These are phyloP conservation scores for Fusarium chuoi DNA, from an alignment of 2,329 filamentous ascomycete species.

Conservation along the genomic window DNA sequence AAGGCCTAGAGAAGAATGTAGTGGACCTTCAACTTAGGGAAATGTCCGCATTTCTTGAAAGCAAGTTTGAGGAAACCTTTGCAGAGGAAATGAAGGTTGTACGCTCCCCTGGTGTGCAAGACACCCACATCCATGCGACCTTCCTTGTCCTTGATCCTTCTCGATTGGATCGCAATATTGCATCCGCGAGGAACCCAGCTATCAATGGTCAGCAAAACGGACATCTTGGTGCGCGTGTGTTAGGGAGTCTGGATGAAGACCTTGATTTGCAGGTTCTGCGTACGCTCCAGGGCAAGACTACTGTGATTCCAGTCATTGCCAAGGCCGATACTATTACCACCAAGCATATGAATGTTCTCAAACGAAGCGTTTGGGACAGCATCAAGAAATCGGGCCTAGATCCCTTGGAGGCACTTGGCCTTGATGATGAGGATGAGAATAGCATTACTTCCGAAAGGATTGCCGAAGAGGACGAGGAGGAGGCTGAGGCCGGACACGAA, in stretches of 20 bases:
- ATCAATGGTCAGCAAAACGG: constrained; percentile 63
- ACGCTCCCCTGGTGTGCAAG: constrained; percentile 88
- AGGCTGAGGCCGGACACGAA: constrained; percentile 27
- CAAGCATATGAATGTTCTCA: constrained; percentile 91
- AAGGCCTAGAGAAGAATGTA: constrained; percentile 92
- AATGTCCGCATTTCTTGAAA: constrained; percentile 92
- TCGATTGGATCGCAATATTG: constrained; percentile 84
- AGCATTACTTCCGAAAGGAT: constrained; percentile 65
- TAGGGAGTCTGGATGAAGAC: constrained; percentile 84
- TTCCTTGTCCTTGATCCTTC: constrained; percentile 91
- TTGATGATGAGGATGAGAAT: constrained; percentile 78
- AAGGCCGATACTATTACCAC: constrained; percentile 98
- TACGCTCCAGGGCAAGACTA: constrained; percentile 90
- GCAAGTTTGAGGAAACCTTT: constrained; percentile 98
- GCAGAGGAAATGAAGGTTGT: constrained; percentile 97
- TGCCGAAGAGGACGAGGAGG: constrained; percentile 61
- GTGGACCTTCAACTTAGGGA: constrained; percentile 94
- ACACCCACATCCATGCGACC: constrained; percentile 97
- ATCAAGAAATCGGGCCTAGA: constrained; percentile 88
- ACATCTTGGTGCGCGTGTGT: constrained; percentile 54
- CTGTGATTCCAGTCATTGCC: constrained; percentile 92
- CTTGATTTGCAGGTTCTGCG: constrained; percentile 91
- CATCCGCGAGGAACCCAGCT: constrained; percentile 67
- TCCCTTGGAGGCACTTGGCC: constrained; percentile 84
- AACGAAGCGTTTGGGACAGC: constrained; percentile 89